phyloP scores from a whole-genome alignment of 768 basidiomycete species.

The Leucocoprinus leucothites region DNA sequence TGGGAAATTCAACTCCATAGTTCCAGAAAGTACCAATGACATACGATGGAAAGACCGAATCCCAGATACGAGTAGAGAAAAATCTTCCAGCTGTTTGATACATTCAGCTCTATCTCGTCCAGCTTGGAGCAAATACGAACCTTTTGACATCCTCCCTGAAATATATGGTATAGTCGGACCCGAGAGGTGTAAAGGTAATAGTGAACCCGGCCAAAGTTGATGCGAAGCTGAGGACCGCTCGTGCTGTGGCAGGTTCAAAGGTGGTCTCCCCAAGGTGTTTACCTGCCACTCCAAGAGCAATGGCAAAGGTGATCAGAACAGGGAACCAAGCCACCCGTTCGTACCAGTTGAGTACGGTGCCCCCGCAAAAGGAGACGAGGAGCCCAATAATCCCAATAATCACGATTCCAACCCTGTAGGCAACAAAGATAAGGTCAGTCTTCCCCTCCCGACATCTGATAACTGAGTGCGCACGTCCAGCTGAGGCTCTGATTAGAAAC shows the following conservation, averaged over 20 bases:
- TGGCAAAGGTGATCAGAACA: conserved; percentile 66
- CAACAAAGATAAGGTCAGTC: background rate
- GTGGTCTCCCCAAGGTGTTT: conserved; percentile 58
- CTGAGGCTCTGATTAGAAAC: conserved; percentile 24
- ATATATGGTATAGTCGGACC: conserved; percentile 77
- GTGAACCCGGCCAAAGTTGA: conserved; percentile 73
- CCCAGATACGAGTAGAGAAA: conserved; percentile 71
- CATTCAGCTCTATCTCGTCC: background rate
- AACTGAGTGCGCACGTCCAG: conserved; percentile 24
- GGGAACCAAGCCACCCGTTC: conserved; percentile 79
- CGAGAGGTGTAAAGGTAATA: conserved; percentile 57
- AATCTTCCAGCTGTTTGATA: conserved; percentile 47
- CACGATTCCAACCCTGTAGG: conserved; percentile 71
- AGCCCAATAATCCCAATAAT: conserved; percentile 71
- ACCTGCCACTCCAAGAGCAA: conserved; percentile 71
- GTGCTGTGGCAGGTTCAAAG: conserved; percentile 50
- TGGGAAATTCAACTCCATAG: background rate
- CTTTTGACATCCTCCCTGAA: conserved; percentile 55
- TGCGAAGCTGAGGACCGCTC: conserved; percentile 58
- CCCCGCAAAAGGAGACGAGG: conserved; percentile 59
- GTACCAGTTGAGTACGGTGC: conserved; percentile 53
- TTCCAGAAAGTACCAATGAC: conserved; percentile 7
- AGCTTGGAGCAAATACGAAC: conserved; percentile 27
- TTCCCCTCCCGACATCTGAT: background rate
- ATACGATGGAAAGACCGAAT: conserved; percentile 56